Base-by-base conservation (phyloP, 2,329 filamentous ascomycete species). In the Hypoxylon sp. region DNA sequence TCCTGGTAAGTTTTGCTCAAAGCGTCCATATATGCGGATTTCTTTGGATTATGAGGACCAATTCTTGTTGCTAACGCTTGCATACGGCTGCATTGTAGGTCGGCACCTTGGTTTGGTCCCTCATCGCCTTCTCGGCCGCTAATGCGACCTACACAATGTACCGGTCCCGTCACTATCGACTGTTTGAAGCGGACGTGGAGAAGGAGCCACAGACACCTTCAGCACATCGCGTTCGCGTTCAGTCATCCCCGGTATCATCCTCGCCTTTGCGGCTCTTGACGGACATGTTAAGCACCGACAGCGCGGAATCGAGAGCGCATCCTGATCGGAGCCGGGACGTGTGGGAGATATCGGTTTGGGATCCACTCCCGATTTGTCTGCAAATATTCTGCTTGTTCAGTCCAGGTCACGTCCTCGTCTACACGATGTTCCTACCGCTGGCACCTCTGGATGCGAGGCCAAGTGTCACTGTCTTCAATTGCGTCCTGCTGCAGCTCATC, bases 321-420 rank as follows among this genome's bases (percentile, higher is more conserved):
- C 93, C 95, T 0, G 91, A 96, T 75, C 88, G 89, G 60, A 86
- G 87, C 24, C 87, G 90, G 9, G 94, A 99, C 78, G 96, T 99
- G 8, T 99, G 96, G 96, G 94, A 99, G 78, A 80, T 99, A 51
- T 87, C 91, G 1, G 85, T 98, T 5, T 99, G 96, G 96, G 94
- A 98, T 76, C 96, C 96, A 32, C 86, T 95, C 48, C 93, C 94
- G 1, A 85, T 97, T 33, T 93, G 89, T 46, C 80, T 98, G 55
- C 88, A 90, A 36, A 82, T 98, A 2, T 93, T 97, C 75, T 96
- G 93, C 72, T 83, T 96, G 40, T 98, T 99, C 81, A 97, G 94
- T 72, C 96, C 96, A 0, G 92, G 93, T 0, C 96, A 99, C 79
- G 87, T 97, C n/a, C 81, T 97, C 49, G 86, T 97, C 26, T 97